These are phyloP conservation scores for Xylariomycetidae sp. DNA, from an alignment of 2,329 filamentous ascomycete species.

Conservation along the genomic window DNA sequence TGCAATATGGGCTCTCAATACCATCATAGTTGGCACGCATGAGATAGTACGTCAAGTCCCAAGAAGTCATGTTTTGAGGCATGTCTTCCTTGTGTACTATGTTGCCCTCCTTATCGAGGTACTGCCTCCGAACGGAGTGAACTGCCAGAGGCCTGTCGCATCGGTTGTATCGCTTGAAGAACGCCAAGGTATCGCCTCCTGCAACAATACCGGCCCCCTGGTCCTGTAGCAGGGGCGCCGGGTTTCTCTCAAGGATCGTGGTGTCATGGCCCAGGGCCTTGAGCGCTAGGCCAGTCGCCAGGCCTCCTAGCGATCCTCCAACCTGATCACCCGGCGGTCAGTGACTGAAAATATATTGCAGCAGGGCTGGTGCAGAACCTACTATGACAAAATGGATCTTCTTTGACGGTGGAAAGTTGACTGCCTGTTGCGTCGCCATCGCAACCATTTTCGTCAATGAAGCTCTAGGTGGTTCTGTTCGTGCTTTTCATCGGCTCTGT, in stretches of 20 bases:
- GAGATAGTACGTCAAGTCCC: conserved; percentile 41
- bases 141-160: conserved; percentile 29
- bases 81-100: conserved; percentile 28
- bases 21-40: conserved; percentile 41
- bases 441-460: conserved; percentile 14
- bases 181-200: conserved; percentile 36
- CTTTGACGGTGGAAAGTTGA: conserved; percentile 9
- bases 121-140: conserved; percentile 26
- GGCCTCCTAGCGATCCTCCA: conserved; percentile 37
- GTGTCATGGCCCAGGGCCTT: conserved; percentile 36
- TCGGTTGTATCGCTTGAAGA: conserved; percentile 36
- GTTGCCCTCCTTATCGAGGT: conserved; percentile 28
- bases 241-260: conserved; percentile 40
- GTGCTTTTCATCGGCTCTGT: too few relatives aligned
- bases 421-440: conserved; percentile 2
- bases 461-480: too few relatives aligned
- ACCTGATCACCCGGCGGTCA: too few relatives aligned
- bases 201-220: conserved; percentile 45
- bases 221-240: conserved; percentile 38
- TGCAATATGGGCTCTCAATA: conserved; percentile 25
- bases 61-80: conserved; percentile 42
- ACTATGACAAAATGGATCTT: conserved; percentile 25
- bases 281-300: conserved; percentile 34
- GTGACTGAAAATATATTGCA: too few relatives aligned
- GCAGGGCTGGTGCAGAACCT: too few relatives aligned